Evolutionary conservation across 495 filamentous ascomycete species (phyloP).

Genomic region (Tuber indicum): DNA sequence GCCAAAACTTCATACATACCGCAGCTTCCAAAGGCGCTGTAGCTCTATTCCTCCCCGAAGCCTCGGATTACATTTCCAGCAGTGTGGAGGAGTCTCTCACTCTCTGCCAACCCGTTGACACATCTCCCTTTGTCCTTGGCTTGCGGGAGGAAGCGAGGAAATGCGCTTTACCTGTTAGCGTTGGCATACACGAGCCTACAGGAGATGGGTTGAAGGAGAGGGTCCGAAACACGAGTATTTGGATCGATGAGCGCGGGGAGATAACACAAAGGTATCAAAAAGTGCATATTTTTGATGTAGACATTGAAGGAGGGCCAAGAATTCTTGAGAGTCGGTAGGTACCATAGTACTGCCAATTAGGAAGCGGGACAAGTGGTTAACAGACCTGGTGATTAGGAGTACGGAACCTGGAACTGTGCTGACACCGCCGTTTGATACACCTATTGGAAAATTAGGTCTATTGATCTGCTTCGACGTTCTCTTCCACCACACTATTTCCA

Average conservation of each 20-base stretch:
- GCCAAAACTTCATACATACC: constrained; percentile 18
- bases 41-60: constrained; percentile 89
- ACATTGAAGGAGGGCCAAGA: constrained; percentile 56
- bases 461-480: constrained; percentile 83
- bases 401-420: constrained; percentile 45
- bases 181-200: constrained; percentile 78
- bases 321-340: constrained; percentile 56
- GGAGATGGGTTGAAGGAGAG: constrained; percentile 21
- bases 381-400: constrained; percentile 17
- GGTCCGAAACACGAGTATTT: constrained; percentile 27
- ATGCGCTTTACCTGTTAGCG: constrained; percentile 64
- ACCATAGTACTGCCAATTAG: not conserved
- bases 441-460: constrained; percentile 66
- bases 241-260: constrained; percentile 60
- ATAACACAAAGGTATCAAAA: constrained; percentile 68
- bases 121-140: constrained; percentile 61
- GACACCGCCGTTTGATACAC: constrained; percentile 60
- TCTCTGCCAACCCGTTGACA: constrained; percentile 55
- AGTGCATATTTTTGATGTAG: constrained; percentile 69
- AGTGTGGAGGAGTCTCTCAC: constrained; percentile 59
- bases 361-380: not conserved
- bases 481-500: constrained; percentile 7
- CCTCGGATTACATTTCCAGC: constrained; percentile 75
- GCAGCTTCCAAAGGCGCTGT: constrained; percentile 20
- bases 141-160: constrained; percentile 60